Conservation (phyloP, 176 grass and related monocot genomes). For the Panicum miliaceum region DNA sequence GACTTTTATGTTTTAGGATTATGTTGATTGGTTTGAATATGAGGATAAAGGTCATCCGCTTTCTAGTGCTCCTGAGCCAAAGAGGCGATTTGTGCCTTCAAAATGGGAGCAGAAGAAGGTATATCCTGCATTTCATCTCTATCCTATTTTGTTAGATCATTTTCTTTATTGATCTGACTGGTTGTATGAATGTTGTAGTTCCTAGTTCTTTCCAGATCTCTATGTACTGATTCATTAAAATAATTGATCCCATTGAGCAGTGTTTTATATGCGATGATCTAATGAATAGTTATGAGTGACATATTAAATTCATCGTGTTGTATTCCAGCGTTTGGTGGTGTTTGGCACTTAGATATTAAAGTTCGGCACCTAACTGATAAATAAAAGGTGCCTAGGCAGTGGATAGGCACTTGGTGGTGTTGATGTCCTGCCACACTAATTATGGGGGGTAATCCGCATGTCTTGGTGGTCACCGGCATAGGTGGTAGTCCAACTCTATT, state of each 20-base stretch:
- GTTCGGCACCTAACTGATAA: background rate
- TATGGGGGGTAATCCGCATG: background rate
- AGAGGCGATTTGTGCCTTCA: constrained; percentile 54
- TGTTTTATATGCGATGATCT: constrained; percentile 3
- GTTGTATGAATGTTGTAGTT: background rate
- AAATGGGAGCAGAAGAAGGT: constrained; percentile 98
- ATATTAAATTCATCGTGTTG: no score
- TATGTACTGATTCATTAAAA: background rate
- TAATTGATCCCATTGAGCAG: background rate
- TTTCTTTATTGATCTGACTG: constrained; percentile 3
- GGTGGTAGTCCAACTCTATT: background rate
- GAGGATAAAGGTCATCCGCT: no score
- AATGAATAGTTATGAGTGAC: background rate
- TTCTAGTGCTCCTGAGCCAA: no score
- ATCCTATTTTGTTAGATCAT: constrained; percentile 14
- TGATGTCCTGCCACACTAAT: no score
- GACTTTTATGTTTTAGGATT: no score
- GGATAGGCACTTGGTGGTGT: background rate
- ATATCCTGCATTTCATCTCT: background rate
- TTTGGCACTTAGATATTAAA: no score
- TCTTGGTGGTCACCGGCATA: background rate
- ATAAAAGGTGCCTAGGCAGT: background rate
- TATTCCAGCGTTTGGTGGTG: no score
- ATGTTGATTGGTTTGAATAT: no score
- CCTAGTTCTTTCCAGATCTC: constrained; percentile 13